Conservation (phyloP, 257 asterid genomes). For the Lycium barbarum region DNA sequence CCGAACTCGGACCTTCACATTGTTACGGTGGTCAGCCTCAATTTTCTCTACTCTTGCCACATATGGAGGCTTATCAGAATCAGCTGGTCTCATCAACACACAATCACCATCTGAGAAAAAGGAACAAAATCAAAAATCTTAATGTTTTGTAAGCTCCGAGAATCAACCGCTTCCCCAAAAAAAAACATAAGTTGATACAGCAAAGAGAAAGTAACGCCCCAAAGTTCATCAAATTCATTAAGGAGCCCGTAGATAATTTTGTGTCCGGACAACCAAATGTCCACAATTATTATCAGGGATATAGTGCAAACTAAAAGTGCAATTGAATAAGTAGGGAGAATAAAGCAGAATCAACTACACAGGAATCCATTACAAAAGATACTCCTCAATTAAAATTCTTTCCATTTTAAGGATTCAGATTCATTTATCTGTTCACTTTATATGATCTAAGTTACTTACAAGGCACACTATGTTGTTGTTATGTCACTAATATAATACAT, state of each 20-base stretch:
- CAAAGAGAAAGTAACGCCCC: not conserved
- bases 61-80: slow-evolving; percentile 74
- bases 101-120: slow-evolving; percentile 77
- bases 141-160: not conserved
- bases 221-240: not conserved
- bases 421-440: not conserved
- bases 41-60: slow-evolving; percentile 85
- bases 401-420: not conserved
- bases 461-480: not conserved
- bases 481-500: not conserved
- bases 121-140: not conserved
- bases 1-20: slow-evolving; percentile 70
- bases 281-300: not conserved
- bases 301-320: not conserved
- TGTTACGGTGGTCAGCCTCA: slow-evolving; percentile 79
- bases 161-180: not conserved
- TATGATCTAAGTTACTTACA: not conserved
- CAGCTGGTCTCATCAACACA: slow-evolving; percentile 82
- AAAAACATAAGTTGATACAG: not conserved
- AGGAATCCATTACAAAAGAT: slow-evolving; percentile 11
- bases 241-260: not conserved
- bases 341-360: slow-evolving; percentile 2
- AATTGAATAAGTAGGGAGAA: slow-evolving; percentile 8
- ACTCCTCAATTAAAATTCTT: not conserved
- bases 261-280: not conserved